A percentile compares a stretch with the other conserved stretches of the same genome.
Evolutionary conservation across 1,139 yeast species (phyloP).

Genomic region (Wickerhamiella infanticola): DNA sequence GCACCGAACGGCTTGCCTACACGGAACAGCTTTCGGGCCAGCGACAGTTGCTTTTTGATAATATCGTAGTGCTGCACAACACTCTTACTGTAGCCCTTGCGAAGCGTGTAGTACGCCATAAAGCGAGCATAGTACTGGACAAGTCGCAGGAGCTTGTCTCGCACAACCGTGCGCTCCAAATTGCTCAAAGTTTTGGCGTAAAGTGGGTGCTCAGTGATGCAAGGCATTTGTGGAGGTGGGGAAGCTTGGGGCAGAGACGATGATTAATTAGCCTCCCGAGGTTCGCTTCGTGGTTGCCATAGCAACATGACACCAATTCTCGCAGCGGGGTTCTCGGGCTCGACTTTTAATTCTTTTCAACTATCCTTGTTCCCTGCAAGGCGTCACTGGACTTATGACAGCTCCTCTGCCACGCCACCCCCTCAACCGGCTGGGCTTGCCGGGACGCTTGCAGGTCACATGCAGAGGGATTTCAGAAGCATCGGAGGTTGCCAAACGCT

Average conservation of each 20-base stretch:
- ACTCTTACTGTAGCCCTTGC: constrained; percentile 42
- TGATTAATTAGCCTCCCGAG: neutral
- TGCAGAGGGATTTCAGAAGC: no score
- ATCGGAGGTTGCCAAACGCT: no score
- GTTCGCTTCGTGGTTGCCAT: neutral
- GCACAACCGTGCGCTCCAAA: constrained; percentile 28
- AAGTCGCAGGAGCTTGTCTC: constrained; percentile 69
- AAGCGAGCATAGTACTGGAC: constrained; percentile 73
- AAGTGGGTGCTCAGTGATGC: constrained; percentile 11
- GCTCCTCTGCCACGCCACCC: no score
- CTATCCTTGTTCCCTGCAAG: no score
- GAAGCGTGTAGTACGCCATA: constrained; percentile 44
- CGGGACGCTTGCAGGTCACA: no score
- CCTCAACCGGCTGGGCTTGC: no score
- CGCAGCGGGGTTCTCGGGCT: neutral
- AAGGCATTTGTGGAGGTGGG: constrained; percentile 2
- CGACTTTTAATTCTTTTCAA: no score
- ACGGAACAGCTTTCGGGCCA: constrained; percentile 73
- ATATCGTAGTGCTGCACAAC: constrained; percentile 36
- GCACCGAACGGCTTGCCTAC: constrained; percentile 72
- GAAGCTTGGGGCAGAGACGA: constrained; percentile 4
- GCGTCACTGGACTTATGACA: no score
- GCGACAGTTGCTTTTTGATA: constrained; percentile 43
- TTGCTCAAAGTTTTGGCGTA: constrained; percentile 10
- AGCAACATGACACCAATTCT: neutral